A percentile compares a stretch with the other conserved stretches of the same genome.
Conservation (phyloP, 2,329 filamentous ascomycete species). For the Penicillium sclerotigenum region DNA sequence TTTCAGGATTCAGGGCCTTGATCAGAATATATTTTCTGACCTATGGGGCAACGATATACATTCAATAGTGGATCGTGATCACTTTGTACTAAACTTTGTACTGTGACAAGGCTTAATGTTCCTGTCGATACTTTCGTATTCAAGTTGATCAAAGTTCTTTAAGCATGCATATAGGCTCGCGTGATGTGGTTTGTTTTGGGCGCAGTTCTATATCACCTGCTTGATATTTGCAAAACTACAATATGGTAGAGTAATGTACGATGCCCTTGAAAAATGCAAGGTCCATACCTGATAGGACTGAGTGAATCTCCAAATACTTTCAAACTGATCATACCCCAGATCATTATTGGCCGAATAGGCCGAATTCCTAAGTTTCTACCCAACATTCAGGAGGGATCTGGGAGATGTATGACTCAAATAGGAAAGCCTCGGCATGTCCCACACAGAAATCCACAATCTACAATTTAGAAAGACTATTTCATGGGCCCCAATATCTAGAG, state of each 20-base stretch:
- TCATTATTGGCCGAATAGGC: neutral
- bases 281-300: neutral
- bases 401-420: neutral
- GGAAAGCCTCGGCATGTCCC: neutral
- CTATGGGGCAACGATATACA: neutral
- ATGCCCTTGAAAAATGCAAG: neutral
- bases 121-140: neutral
- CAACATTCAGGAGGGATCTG: neutral
- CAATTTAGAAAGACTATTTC: neutral
- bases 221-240: neutral
- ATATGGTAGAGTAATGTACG: neutral
- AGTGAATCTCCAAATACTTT: neutral
- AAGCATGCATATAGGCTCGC: neutral
- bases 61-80: neutral
- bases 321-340: neutral
- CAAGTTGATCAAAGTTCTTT: neutral
- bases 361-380: neutral
- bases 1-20: neutral
- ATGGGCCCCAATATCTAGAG: neutral
- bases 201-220: neutral
- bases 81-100: neutral
- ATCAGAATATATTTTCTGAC: neutral
- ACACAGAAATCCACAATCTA: too few relatives aligned
- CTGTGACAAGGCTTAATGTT: neutral
- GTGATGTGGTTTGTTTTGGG: neutral